Conservation (phyloP, 2,329 filamentous ascomycete genomes). For the Neofusicoccum umdonicola region DNA sequence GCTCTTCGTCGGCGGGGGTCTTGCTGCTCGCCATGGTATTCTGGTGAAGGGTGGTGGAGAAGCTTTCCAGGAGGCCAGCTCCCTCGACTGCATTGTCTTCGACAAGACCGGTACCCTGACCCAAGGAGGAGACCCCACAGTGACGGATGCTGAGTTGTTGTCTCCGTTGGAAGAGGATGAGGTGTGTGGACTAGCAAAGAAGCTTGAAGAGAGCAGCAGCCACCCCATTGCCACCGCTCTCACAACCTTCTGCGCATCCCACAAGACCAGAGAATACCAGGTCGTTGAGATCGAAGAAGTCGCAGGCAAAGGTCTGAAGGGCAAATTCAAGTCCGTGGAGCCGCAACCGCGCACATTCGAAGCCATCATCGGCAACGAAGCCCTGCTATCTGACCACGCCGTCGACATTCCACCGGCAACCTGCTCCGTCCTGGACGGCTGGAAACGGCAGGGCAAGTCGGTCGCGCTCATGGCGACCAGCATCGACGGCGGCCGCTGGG, state of each 20-base stretch:
- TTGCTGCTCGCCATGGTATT: constrained; percentile 77
- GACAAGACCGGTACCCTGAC: constrained; percentile 88
- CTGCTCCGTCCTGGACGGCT: constrained; percentile 29
- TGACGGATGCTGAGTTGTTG: constrained; percentile 55
- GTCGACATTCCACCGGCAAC: constrained; percentile 29
- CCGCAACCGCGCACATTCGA: constrained; percentile 32
- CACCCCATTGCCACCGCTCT: constrained; percentile 74
- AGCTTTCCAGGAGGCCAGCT: constrained; percentile 80
- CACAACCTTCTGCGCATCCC: constrained; percentile 57
- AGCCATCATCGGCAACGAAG: constrained; percentile 70
- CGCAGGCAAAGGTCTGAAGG: constrained; percentile 69
- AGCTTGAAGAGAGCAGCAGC: constrained; percentile 68
- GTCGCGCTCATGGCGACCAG: constrained; percentile 39
- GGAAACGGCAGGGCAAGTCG: constrained; percentile 44
- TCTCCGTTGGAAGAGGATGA: constrained; percentile 31
- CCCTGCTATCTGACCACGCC: constrained; percentile 54
- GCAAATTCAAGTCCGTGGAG: constrained; percentile 43
- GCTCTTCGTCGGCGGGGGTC: constrained; percentile 74
- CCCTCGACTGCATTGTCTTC: constrained; percentile 75
- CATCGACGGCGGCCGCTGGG: constrained; percentile 23
- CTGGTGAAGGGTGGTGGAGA: constrained; percentile 81
- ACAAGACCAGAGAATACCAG: constrained; percentile 22
- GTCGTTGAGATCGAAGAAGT: constrained; percentile 58
- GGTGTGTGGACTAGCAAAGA: constrained; percentile 56
- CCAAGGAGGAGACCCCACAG: constrained; percentile 65